Evolutionary conservation across 352 stramenopile species (phyloP).

Genomic region (Phytophthora kernoviae): DNA sequence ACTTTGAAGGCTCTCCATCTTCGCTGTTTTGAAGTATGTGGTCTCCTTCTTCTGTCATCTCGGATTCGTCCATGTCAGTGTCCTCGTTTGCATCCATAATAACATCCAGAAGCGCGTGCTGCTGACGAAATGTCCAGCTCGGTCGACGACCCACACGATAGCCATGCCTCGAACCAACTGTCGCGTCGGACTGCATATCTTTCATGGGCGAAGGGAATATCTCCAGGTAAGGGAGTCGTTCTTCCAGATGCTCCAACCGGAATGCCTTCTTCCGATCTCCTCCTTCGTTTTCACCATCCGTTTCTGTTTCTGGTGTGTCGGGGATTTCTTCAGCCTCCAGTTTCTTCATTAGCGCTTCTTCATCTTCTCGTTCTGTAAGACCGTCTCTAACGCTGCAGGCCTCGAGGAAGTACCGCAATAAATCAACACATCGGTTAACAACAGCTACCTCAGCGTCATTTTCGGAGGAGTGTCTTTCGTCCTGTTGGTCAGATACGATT

Average conservation of each 20-base stretch:
- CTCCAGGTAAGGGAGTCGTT: constrained; percentile 56
- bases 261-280: constrained; percentile 11
- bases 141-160: constrained; percentile 44
- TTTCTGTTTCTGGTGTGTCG: background rate
- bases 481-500: background rate
- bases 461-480: constrained; percentile 2
- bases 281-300: constrained; percentile 1
- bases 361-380: constrained; percentile 5
- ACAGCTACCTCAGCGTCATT: constrained; percentile 12
- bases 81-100: constrained; percentile 57
- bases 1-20: too few relatives aligned
- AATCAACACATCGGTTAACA: constrained; percentile 70
- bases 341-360: constrained; percentile 8
- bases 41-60: background rate
- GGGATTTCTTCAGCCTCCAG: constrained; percentile 7
- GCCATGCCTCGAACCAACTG: background rate
- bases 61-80: constrained; percentile 15
- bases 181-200: constrained; percentile 13
- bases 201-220: constrained; percentile 78
- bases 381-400: constrained; percentile 35
- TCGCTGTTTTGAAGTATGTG: background rate
- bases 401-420: constrained; percentile 74
- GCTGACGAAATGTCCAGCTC: constrained; percentile 70
- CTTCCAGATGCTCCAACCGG: constrained; percentile 59
- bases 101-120: constrained; percentile 53